A percentile compares a stretch with the other conserved stretches of the same genome.
Conservation (phyloP, 2,329 filamentous ascomycete genomes). For the Capronia epimyces region DNA sequence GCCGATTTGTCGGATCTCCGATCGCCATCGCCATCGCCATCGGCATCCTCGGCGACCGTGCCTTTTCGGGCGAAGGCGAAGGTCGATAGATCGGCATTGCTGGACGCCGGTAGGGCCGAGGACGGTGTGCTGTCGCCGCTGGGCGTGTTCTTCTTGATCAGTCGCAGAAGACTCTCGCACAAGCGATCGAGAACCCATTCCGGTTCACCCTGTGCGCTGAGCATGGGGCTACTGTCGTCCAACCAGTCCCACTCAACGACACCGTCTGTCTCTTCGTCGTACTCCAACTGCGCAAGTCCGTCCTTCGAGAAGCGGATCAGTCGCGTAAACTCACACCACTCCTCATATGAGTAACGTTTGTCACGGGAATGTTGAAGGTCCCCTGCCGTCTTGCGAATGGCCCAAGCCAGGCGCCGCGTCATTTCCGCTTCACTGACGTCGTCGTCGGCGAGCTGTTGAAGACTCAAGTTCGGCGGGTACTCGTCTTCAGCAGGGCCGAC, state of each 20-base stretch:
- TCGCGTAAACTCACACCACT: slow-evolving; percentile 79
- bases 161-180: slow-evolving; percentile 57
- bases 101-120: slow-evolving; percentile 1
- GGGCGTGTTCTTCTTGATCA: slow-evolving; percentile 25
- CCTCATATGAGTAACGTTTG: slow-evolving; percentile 69
- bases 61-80: slow-evolving; percentile 10
- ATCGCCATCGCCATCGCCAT: neutral
- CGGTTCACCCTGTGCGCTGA: slow-evolving; percentile 57
- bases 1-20: neutral
- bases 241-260: slow-evolving; percentile 68
- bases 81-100: slow-evolving; percentile 4
- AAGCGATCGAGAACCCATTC: slow-evolving; percentile 63
- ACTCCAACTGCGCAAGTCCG: slow-evolving; percentile 33
- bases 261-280: slow-evolving; percentile 53
- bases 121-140: slow-evolving; percentile 5
- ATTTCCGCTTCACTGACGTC: slow-evolving; percentile 52
- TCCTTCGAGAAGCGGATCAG: slow-evolving; percentile 58
- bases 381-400: slow-evolving; percentile 62
- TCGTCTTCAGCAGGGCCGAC: slow-evolving; percentile 29
- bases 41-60: slow-evolving; percentile 6
- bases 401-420: slow-evolving; percentile 57
- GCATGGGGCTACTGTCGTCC: slow-evolving; percentile 61
- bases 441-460: slow-evolving; percentile 47
- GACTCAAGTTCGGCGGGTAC: slow-evolving; percentile 17
- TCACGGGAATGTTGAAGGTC: slow-evolving; percentile 56